These are phyloP conservation scores for Deuterostichococcus epilithicus DNA, from an alignment of 139 green algal species.

Conservation along the genomic window DNA sequence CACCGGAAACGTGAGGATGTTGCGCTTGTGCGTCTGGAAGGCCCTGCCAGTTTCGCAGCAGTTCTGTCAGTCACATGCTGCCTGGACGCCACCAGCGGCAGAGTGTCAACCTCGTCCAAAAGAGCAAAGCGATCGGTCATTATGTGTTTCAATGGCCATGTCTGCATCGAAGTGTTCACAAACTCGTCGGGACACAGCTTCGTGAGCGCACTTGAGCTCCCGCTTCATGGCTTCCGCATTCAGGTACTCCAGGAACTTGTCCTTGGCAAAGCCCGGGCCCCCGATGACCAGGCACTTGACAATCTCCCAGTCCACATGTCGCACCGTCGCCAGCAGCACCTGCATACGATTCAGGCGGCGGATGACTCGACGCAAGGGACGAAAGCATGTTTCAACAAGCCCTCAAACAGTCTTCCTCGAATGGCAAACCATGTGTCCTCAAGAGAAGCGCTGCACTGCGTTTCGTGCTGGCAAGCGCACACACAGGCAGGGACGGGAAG, in stretches of 20 bases:
- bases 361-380: no score
- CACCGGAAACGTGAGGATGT: constrained; percentile 63
- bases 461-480: no score
- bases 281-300: constrained; percentile 94
- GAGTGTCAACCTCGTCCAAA: no score
- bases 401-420: no score
- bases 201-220: constrained; percentile 45
- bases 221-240: constrained; percentile 54
- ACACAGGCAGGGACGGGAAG: constrained; percentile 19
- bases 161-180: no score
- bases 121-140: background rate
- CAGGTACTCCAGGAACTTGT: constrained; percentile 79
- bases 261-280: constrained; percentile 93
- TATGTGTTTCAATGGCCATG: no score
- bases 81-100: no score
- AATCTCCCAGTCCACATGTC: constrained; percentile 83
- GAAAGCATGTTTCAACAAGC: no score
- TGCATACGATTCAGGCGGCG: constrained; percentile 29
- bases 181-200: no score
- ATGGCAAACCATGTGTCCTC: no score
- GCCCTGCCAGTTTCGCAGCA: constrained; percentile 10
- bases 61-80: background rate
- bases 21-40: constrained; percentile 55
- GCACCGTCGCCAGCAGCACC: constrained; percentile 59
- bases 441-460: no score